These are phyloP conservation scores for Peronosclerospora sorghi DNA, from an alignment of 352 stramenopile species.

Conservation along the genomic window DNA sequence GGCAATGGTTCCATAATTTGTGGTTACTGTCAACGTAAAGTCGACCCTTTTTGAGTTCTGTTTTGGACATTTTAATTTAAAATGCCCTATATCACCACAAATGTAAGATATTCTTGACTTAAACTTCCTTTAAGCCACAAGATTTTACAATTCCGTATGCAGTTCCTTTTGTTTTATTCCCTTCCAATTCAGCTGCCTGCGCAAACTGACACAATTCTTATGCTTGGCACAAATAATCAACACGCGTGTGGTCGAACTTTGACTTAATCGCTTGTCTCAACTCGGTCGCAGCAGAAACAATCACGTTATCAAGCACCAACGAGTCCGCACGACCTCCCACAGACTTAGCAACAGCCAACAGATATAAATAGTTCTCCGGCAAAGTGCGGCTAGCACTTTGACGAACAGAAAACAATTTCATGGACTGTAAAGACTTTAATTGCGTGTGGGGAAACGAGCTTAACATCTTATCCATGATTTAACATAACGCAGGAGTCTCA, in stretches of 20 bases:
- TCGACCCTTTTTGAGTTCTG: not conserved
- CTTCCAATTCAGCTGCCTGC: not conserved
- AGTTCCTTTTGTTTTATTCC: not conserved
- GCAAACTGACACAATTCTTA: not conserved
- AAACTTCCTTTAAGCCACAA: no score
- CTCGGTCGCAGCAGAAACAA: not conserved
- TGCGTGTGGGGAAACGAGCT: not conserved
- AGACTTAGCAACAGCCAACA: not conserved
- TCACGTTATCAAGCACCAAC: not conserved
- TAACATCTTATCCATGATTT: conserved; percentile 1
- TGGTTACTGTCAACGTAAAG: not conserved
- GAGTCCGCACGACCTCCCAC: not conserved
- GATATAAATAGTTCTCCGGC: not conserved
- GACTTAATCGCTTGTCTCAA: not conserved
- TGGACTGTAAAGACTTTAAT: not conserved
- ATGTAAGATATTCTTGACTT: no score
- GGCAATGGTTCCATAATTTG: not conserved
- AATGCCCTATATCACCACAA: no score
- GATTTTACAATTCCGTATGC: not conserved
- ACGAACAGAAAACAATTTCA: not conserved
- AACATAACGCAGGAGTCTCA: not conserved
- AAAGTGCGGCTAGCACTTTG: not conserved
- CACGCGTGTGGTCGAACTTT: not conserved
- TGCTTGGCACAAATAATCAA: not conserved
- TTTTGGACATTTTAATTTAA: no score